Percentiles rank a stretch among this genome's conserved stretches.
phyloP scores from a whole-genome alignment of 169 alveolate species.

The Perkinsus olseni region DNA sequence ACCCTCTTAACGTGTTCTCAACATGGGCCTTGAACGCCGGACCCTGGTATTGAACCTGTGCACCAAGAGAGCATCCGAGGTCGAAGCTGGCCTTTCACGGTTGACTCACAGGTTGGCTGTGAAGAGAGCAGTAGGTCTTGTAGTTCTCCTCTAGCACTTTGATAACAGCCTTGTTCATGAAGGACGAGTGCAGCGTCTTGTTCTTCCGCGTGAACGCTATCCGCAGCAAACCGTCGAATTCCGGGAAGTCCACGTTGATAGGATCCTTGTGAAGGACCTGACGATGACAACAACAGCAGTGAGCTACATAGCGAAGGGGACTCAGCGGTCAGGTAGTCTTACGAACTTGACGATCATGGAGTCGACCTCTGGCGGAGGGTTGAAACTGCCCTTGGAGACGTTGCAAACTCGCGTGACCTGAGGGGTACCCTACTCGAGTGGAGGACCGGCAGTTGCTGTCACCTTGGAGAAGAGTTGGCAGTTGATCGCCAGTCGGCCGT shows the following conservation, averaged over 20 bases:
- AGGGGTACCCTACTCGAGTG: background rate
- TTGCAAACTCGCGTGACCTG: constrained; percentile 80
- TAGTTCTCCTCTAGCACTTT: constrained; percentile 85
- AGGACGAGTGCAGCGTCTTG: constrained; percentile 90
- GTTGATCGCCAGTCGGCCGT: constrained; percentile 94
- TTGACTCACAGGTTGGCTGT: constrained; percentile 14
- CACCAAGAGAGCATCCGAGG: background rate
- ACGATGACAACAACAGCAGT: background rate
- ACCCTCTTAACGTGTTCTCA: constrained; percentile 42
- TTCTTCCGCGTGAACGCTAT: constrained; percentile 93
- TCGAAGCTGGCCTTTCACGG: constrained; percentile 12
- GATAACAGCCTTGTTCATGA: constrained; percentile 82
- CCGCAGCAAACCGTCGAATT: constrained; percentile 98
- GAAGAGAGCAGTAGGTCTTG: constrained; percentile 69
- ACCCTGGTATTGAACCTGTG: background rate
- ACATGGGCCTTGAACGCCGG: constrained; percentile 28
- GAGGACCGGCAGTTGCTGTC: constrained; percentile 17
- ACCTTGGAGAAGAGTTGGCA: constrained; percentile 76
- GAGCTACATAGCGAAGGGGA: background rate
- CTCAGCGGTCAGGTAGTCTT: background rate
- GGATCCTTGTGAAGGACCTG: background rate
- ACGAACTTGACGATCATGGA: constrained; percentile 93
- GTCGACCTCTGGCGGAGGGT: constrained; percentile 99
- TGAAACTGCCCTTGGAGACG: constrained; percentile 91
- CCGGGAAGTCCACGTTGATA: constrained; percentile 78